Conservation (phyloP, 1,284 basidiomycete species). For the Leccinum solheimii region DNA sequence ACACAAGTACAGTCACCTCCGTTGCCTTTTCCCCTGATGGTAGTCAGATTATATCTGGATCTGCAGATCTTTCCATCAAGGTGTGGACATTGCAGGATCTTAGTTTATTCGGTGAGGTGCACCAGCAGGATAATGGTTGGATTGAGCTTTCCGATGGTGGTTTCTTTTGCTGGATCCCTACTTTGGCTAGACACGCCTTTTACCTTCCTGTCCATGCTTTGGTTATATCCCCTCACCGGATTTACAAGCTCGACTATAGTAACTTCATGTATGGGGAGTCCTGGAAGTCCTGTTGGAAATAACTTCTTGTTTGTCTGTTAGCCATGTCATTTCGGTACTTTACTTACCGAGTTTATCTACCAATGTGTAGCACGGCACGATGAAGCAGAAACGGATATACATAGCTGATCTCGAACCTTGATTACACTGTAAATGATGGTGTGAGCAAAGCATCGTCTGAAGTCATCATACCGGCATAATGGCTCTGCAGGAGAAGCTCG, state of each 20-base stretch:
- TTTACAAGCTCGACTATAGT: conserved; percentile 17
- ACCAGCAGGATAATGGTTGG: conserved; percentile 21
- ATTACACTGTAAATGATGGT: background rate
- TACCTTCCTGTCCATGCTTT: conserved; percentile 19
- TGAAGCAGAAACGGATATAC: background rate
- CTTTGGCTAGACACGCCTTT: conserved; percentile 21
- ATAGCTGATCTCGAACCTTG: background rate
- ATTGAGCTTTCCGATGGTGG: conserved; percentile 8
- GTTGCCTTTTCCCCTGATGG: conserved; percentile 23
- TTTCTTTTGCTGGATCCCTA: conserved; percentile 20
- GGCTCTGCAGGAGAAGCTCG: background rate
- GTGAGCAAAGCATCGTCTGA: background rate
- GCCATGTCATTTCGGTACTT: background rate
- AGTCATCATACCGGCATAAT: background rate
- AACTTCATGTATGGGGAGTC: conserved; percentile 18
- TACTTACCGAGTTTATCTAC: background rate
- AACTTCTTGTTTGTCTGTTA: background rate
- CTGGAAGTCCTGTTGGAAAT: conserved; percentile 28
- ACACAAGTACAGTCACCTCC: conserved; percentile 7
- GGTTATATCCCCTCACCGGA: conserved; percentile 8
- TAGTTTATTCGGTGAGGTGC: conserved; percentile 4
- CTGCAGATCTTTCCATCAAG: conserved; percentile 17
- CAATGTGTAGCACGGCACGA: background rate
- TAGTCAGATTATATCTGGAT: conserved; percentile 15
- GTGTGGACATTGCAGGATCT: conserved; percentile 8